Conservation (phyloP, 352 stramenopile genomes). For the Globisporangium takayamanum region DNA sequence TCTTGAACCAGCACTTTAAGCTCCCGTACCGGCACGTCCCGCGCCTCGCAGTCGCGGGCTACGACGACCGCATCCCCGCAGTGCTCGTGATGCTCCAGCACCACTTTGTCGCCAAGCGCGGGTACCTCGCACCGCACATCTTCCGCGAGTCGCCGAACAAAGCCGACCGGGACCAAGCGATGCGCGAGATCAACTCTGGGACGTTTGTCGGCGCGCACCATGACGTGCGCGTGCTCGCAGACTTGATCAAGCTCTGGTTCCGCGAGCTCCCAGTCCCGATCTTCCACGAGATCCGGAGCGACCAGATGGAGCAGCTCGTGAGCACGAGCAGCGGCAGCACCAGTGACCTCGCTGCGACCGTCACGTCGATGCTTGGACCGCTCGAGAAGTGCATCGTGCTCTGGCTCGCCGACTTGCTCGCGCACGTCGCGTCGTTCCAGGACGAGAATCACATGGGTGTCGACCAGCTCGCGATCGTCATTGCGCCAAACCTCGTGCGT, state of each 20-base stretch:
- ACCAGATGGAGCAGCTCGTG: slow-evolving; percentile 57
- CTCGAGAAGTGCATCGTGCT: slow-evolving; percentile 59
- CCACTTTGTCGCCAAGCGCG: slow-evolving; percentile 64
- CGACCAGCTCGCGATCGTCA: slow-evolving; percentile 86
- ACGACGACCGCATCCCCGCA: slow-evolving; percentile 73
- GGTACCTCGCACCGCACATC: slow-evolving; percentile 67
- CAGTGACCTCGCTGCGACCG: slow-evolving; percentile 23
- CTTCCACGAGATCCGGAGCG: slow-evolving; percentile 65
- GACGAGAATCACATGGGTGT: slow-evolving; percentile 85
- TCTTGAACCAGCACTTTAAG: slow-evolving; percentile 85
- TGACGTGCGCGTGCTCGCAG: slow-evolving; percentile 80
- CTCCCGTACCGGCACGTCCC: slow-evolving; percentile 72
- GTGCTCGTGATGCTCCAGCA: slow-evolving; percentile 86
- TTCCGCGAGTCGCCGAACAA: slow-evolving; percentile 87
- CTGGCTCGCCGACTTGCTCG: slow-evolving; percentile 82
- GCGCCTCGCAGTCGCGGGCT: slow-evolving; percentile 47
- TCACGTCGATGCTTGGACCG: slow-evolving; percentile 35
- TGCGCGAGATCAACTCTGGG: slow-evolving; percentile 80
- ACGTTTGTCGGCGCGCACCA: slow-evolving; percentile 51
- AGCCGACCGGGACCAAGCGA: slow-evolving; percentile 73
- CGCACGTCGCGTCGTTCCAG: slow-evolving; percentile 63
- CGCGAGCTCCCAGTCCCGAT: slow-evolving; percentile 78
- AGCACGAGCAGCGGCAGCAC: slow-evolving; percentile 1
- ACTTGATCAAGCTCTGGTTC: slow-evolving; percentile 90
- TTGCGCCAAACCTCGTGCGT: slow-evolving; percentile 84